phyloP scores from a whole-genome alignment of 202 grass and related monocot species.

The Saccharum hybrid region DNA sequence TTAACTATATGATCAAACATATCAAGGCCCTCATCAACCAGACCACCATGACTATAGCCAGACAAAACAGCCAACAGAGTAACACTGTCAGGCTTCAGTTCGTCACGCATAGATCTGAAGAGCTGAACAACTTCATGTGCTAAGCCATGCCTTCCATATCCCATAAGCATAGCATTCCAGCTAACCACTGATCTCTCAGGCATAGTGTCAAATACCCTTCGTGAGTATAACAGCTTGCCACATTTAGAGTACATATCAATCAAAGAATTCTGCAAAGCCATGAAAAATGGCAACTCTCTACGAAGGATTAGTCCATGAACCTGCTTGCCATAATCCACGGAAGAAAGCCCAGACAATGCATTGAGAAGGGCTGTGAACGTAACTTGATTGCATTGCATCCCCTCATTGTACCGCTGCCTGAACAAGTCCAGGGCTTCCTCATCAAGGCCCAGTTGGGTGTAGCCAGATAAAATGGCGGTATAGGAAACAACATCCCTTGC shows the following conservation, averaged over 20 bases:
- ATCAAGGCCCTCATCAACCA: constrained; percentile 69
- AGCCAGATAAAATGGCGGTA: constrained; percentile 72
- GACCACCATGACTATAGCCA: constrained; percentile 70
- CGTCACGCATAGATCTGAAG: constrained; percentile 57
- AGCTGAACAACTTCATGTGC: constrained; percentile 57
- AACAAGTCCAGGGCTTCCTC: constrained; percentile 74
- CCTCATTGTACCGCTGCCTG: constrained; percentile 57
- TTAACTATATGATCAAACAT: constrained; percentile 64
- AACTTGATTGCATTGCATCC: constrained; percentile 80
- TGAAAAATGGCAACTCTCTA: constrained; percentile 60
- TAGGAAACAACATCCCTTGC: constrained; percentile 75
- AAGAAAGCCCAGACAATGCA: constrained; percentile 70
- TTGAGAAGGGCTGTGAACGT: constrained; percentile 67
- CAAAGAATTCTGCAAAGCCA: constrained; percentile 75
- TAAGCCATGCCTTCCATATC: constrained; percentile 79
- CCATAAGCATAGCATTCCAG: constrained; percentile 77
- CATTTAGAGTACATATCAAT: constrained; percentile 88
- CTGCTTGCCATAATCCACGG: constrained; percentile 77
- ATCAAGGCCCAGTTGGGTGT: constrained; percentile 65
- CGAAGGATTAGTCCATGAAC: constrained; percentile 65
- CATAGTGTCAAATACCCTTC: constrained; percentile 71
- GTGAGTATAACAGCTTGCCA: constrained; percentile 64
- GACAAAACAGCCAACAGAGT: constrained; percentile 70
- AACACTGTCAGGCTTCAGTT: constrained; percentile 66
- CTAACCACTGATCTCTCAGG: constrained; percentile 65